A percentile compares a stretch with the other conserved stretches of the same genome.
phyloP scores from a whole-genome alignment of 1,139 yeast species.

The Dujonia santamariae region DNA sequence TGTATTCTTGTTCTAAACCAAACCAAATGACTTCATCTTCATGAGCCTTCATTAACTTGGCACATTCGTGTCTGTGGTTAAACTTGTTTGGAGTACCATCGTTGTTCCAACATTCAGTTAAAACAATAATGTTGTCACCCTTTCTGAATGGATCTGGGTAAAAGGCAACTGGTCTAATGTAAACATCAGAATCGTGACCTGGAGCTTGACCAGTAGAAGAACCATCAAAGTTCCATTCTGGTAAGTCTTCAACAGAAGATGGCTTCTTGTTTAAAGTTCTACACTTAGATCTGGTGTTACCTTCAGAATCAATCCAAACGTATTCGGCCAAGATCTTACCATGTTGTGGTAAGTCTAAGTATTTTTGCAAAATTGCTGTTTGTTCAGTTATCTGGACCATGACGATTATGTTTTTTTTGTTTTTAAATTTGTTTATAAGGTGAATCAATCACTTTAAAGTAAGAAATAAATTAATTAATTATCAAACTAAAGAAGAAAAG shows the following conservation, averaged over 20 bases:
- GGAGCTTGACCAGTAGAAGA: constrained; percentile 99
- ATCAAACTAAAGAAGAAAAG: constrained; percentile 4
- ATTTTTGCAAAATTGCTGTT: constrained; percentile 76
- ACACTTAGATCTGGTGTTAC: constrained; percentile 91
- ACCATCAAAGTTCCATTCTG: constrained; percentile 99
- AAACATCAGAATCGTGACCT: constrained; percentile 94
- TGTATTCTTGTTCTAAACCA: constrained; percentile 98
- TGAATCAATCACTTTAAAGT: constrained; percentile 6
- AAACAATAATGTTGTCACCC: constrained; percentile 93
- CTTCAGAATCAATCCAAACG: constrained; percentile 95
- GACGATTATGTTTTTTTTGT: constrained; percentile 5
- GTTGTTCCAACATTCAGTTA: constrained; percentile 96
- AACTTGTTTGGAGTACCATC: constrained; percentile 98
- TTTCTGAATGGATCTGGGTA: constrained; percentile 97
- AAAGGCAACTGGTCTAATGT: constrained; percentile 88
- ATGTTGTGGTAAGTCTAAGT: constrained; percentile 77
- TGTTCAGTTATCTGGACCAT: constrained; percentile 59
- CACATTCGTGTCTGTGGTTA: constrained; percentile 98
- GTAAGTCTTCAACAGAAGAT: constrained; percentile 75
- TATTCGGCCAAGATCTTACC: constrained; percentile 92
- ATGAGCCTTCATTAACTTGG: constrained; percentile 93
- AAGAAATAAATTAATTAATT: constrained; percentile 3
- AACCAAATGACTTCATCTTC: constrained; percentile 87
- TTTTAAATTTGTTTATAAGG: neutral
- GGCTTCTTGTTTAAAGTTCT: constrained; percentile 75